phyloP scores from a whole-genome alignment of 1,284 basidiomycete species.

The Pterula multifida region DNA sequence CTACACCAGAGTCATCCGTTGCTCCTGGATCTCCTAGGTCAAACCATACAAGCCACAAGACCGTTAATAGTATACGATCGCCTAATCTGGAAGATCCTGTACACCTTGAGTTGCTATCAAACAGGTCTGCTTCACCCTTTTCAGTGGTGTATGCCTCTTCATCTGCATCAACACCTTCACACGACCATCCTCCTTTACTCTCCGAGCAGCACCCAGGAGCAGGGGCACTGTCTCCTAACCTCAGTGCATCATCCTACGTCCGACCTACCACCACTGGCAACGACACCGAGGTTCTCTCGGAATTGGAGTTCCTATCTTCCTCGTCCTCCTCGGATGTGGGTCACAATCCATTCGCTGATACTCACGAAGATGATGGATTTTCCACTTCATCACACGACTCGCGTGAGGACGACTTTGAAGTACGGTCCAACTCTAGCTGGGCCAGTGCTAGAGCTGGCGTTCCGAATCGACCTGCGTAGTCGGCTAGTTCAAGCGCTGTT shows the following conservation, averaged over 20 bases:
- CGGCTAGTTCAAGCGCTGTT: too few species aligned
- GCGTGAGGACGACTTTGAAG: neutral
- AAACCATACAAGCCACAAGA: neutral
- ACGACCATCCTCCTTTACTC: neutral
- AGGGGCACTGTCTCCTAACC: neutral
- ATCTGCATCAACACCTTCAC: neutral
- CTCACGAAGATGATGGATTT: neutral
- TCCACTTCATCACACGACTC: neutral
- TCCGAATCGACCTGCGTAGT: too few species aligned
- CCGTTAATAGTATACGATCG: neutral
- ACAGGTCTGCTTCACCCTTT: neutral
- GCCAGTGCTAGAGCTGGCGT: neutral
- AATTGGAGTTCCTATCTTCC: neutral
- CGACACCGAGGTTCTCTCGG: neutral
- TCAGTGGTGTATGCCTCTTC: slow-evolving; percentile 1
- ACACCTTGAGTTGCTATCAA: neutral
- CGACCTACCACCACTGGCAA: neutral
- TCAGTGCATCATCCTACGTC: neutral
- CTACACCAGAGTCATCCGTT: neutral
- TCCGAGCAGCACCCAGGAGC: neutral
- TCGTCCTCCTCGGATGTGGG: neutral
- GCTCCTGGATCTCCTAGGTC: neutral
- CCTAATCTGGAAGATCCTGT: neutral
- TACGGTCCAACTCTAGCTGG: neutral
- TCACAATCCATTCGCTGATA: neutral